phyloP scores from a whole-genome alignment of 148 eudicot genomes.

The Silene conica region DNA sequence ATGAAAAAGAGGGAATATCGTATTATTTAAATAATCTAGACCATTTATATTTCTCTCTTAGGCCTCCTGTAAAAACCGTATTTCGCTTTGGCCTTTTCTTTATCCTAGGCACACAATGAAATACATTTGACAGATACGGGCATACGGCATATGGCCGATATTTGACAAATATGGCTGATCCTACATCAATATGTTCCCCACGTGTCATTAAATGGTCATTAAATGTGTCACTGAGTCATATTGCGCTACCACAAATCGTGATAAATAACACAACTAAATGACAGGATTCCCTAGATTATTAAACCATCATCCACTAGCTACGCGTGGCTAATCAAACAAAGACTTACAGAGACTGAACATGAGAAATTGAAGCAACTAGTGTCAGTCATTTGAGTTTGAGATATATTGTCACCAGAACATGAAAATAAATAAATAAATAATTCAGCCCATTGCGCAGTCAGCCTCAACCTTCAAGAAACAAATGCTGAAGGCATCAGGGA shows the following conservation, averaged over 20 bases:
- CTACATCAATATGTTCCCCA: no score
- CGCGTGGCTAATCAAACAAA: not conserved
- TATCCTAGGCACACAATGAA: no score
- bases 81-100: no score
- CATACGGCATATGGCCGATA: no score
- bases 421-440: not conserved
- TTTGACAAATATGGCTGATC: no score
- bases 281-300: not conserved
- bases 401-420: not conserved
- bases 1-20: no score
- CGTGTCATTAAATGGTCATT: no score
- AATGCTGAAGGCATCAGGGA: not conserved
- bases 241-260: not conserved
- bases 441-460: not conserved
- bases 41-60: no score
- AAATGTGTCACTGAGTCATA: not conserved
- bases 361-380: not conserved
- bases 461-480: not conserved
- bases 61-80: no score
- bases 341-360: not conserved
- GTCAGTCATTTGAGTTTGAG: not conserved
- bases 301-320: not conserved
- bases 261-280: not conserved
- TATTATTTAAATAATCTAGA: no score
- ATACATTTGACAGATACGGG: no score